Evolutionary conservation across 1,284 basidiomycete species (phyloP), one percentile per base, ranked within the genome.

Genomic region (Cutaneotrichosporon mucoides): DNA sequence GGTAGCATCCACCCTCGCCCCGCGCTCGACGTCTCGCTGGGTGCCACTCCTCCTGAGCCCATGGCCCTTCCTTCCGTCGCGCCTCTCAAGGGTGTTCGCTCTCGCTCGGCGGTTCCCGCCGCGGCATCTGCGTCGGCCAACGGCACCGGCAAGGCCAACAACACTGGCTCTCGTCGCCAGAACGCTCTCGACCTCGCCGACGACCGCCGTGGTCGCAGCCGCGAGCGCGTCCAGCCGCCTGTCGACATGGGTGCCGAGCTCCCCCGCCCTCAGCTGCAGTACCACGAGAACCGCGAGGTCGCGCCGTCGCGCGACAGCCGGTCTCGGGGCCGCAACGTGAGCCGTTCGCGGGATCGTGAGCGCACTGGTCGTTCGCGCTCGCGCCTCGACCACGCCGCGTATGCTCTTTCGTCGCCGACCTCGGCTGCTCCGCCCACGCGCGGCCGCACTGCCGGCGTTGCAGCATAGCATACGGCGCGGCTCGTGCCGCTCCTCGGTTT

Each of bases 211-310:
- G 74, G 74, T 34, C 60, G 74, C 35, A 68, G 65, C 49, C 60
- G 71, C 38, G 74, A 76, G 46, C 62, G 72, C 52, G 54, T 67
- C 13, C 40, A 51, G 24, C 65, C 67, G 45, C 62, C 64, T 8
- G 49, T 59, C 9, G 66, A 66, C 24, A 55, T 62, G 8, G 55
- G 24, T 24, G 24, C 66, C 1, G 62, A 58, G n/a, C 49, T 47
- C 9, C 41, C 47, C 33, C 42, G 44, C 11, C 57, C 52, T 24
- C 64, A 61, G 15, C 57, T 67, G 15, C 56, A 71, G 42, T 66
- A 68, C 50, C 72, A 70, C 51, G 69, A 72, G 15, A 73, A 76
- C 53, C 64, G 74, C 43, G 74, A 76, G 57, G 66, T 65, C 7
- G 68, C 74, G 0, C 74, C 74, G 4, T 70, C 69, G 10, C 59